Base-by-base conservation (phyloP, 768 basidiomycete species). In the Pleurotus eryngii region DNA sequence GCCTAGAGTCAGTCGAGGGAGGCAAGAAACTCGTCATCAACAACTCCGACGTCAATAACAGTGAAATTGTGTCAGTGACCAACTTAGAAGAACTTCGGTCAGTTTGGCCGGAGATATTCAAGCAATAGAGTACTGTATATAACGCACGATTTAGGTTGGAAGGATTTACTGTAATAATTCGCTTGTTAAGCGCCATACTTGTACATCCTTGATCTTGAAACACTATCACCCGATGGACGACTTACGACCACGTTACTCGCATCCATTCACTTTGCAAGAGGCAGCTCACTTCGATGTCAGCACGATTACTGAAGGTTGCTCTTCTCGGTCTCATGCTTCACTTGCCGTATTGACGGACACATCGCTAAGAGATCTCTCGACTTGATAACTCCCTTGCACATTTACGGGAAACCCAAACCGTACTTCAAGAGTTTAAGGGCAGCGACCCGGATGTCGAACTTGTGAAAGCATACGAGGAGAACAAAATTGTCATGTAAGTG, bases 51-150 rank as follows among this genome's bases (percentile, higher is more conserved):
- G 69, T 68, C 14, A 67, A 63, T 22, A 72, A 61, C 11, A 64
- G 74, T 37, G 77, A 81, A 48, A 78, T 90, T 42, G 67, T 72
- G 18, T 76, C 81, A 20, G 76, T 94, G 55, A 71, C 68, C 7
- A 72, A 79, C 58, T 66, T 95, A 59, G 83, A 90, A 60, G 81
- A 89, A 62, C 72, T 95, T 61, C 74, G 92, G 59, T 68, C 63
- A 9, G 74, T 90, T 15, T 95, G 92, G 92, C 74, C 82, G 3
- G 86, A 92, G 59, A 73, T 94, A 22, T 93, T 94, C 74, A 78
- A 76, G 63, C 46, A 61, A 2, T 60, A 59, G 38, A 48, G 39
- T 37, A 54, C 39, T 55, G 22, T 51, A 53, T 22, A 9, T 18
- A 30, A 46, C 12, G 17, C 12, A 56, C 15, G 18, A 24, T 59